Evolutionary conservation across 2,329 filamentous ascomycete species (phyloP).

Genomic region (Magnaporthales sp.): DNA sequence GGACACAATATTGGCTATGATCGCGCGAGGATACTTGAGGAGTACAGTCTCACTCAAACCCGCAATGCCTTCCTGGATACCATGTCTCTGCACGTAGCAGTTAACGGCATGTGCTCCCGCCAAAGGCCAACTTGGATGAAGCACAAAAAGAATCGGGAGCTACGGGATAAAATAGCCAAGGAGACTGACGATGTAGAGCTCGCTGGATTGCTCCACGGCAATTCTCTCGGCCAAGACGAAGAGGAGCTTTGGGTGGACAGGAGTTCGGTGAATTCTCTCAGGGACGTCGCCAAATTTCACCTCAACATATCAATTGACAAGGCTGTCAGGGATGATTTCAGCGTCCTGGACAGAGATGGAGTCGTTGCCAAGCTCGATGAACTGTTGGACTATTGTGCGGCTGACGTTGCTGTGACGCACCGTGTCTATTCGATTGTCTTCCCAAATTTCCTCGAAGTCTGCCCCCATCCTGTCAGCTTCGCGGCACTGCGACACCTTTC

Average conservation of each 20-base stretch:
- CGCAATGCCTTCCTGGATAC: conserved; percentile 88
- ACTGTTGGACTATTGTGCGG: conserved; percentile 87
- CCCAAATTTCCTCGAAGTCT: conserved; percentile 78
- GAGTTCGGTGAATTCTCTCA: conserved; percentile 89
- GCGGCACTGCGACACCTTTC: conserved; percentile 89
- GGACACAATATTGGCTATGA: conserved; percentile 97
- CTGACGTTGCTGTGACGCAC: conserved; percentile 88
- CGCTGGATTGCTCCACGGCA: conserved; percentile 59
- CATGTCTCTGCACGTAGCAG: conserved; percentile 95
- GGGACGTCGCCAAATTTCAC: conserved; percentile 95
- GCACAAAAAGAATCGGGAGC: conserved; percentile 81
- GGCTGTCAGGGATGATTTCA: conserved; percentile 75
- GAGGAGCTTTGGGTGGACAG: conserved; percentile 93
- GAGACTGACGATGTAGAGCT: conserved; percentile 65
- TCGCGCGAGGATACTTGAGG: conserved; percentile 76
- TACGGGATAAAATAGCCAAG: conserved; percentile 69
- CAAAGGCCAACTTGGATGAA: conserved; percentile 97
- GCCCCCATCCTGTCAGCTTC: conserved; percentile 95
- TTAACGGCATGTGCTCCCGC: conserved; percentile 97
- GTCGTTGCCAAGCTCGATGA: conserved; percentile 67
- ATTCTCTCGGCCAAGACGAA: conserved; percentile 67
- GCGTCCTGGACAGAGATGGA: conserved; percentile 64
- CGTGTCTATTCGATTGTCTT: conserved; percentile 92
- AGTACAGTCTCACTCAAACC: conserved; percentile 78
- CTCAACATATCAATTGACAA: conserved; percentile 90